Conservation (phyloP, 192 early-diverging fungal species). For the Dispira simplex region DNA sequence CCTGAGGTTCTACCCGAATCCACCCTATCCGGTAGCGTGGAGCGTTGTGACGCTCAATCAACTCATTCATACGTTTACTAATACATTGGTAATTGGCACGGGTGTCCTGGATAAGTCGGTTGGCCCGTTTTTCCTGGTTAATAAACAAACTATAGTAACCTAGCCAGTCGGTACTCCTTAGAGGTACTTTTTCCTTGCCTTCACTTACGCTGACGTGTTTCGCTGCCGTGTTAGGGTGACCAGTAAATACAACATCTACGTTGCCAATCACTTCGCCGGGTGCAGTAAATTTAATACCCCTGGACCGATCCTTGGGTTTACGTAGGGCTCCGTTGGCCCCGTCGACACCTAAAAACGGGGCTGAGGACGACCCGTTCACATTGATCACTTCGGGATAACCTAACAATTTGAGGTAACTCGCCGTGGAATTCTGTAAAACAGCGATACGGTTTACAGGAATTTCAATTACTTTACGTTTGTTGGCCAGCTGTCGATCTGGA, state of each 20-base stretch:
- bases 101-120: neutral
- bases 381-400: neutral
- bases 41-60: neutral
- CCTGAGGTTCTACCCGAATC: neutral
- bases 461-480: neutral
- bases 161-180: neutral
- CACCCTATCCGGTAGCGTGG: neutral
- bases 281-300: neutral
- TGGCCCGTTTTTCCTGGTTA: neutral
- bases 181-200: neutral
- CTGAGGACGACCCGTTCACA: neutral
- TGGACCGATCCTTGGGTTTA: slow-evolving; percentile 3
- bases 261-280: neutral
- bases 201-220: neutral
- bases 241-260: neutral
- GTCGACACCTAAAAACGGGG: neutral
- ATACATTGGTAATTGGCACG: neutral
- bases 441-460: neutral
- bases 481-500: neutral
- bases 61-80: neutral
- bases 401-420: neutral
- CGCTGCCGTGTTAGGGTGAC: neutral
- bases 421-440: neutral
- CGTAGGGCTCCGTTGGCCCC: neutral
- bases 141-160: slow-evolving; percentile 6